Percentiles rank a stretch among this genome's conserved stretches.
Conservation (phyloP, 345 rosid genomes). For the Cochlearia excelsa region DNA sequence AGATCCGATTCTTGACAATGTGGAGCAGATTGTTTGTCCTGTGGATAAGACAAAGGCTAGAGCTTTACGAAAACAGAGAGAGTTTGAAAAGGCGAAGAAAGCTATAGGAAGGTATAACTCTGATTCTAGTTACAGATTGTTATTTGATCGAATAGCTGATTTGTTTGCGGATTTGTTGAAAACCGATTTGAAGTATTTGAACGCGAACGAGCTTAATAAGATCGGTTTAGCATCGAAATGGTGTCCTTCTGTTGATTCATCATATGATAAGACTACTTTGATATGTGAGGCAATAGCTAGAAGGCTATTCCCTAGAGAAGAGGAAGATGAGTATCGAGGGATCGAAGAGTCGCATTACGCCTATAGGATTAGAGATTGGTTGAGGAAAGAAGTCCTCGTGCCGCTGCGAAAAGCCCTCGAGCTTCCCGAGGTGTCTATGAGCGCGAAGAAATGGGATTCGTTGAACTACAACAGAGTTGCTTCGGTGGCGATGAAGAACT, state of each 20-base stretch:
- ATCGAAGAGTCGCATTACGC: conserved; percentile 34
- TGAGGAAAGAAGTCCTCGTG: conserved; percentile 38
- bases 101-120: conserved; percentile 27
- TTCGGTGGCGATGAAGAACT: conserved; percentile 37
- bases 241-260: conserved; percentile 39
- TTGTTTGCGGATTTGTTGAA: conserved; percentile 33
- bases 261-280: conserved; percentile 32
- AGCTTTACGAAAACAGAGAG: conserved; percentile 31
- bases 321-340: conserved; percentile 13
- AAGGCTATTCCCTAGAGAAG: conserved; percentile 29
- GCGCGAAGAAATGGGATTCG: conserved; percentile 32
- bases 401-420: conserved; percentile 29
- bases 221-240: conserved; percentile 36
- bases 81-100: conserved; percentile 28
- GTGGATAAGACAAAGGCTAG: conserved; percentile 27
- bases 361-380: conserved; percentile 31
- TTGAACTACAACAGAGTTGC: conserved; percentile 35
- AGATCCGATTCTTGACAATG: conserved; percentile 42
- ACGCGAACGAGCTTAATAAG: conserved; percentile 18
- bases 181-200: conserved; percentile 31
- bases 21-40: conserved; percentile 17
- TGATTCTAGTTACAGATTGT: conserved; percentile 26
- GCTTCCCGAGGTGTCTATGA: conserved; percentile 33
- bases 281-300: conserved; percentile 37
- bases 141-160: conserved; percentile 26